A percentile compares a stretch with the other conserved stretches of the same genome.
Evolutionary conservation across 2,329 filamentous ascomycete genomes (phyloP).

Genomic region (Hymenoscyphus fraxineus): DNA sequence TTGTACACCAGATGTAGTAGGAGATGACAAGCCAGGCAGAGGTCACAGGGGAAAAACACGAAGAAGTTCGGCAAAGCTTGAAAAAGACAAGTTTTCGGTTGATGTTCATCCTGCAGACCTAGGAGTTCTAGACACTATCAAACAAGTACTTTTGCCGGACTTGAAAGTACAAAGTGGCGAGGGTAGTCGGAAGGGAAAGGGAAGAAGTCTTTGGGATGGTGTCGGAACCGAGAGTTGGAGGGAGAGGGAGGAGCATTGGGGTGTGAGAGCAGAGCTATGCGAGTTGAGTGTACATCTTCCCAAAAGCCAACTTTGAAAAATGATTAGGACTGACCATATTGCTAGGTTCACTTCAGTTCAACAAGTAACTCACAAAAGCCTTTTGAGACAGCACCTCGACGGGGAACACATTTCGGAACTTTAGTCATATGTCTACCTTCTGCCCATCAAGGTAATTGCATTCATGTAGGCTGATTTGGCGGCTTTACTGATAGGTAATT

Average conservation of each 20-base stretch:
- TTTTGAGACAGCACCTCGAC: constrained; percentile 51
- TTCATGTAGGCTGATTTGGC: background rate
- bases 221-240: constrained; percentile 27
- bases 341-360: constrained; percentile 48
- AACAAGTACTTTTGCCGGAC: constrained; percentile 39
- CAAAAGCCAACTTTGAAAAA: constrained; percentile 38
- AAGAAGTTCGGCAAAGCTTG: constrained; percentile 52
- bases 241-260: constrained; percentile 20
- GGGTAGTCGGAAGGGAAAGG: background rate
- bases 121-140: constrained; percentile 50
- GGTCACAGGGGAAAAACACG: constrained; percentile 29
- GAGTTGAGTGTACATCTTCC: constrained; percentile 47
- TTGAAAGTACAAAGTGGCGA: constrained; percentile 6
- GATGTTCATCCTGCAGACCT: constrained; percentile 49
- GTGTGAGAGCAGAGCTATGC: constrained; percentile 51
- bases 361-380: constrained; percentile 49
- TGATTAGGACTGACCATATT: constrained; percentile 21
- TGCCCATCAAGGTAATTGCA: constrained; percentile 23
- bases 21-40: constrained; percentile 11
- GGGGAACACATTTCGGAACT: constrained; percentile 46
- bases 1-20: constrained; percentile 41
- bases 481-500: background rate
- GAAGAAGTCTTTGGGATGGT: constrained; percentile 11
- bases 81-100: constrained; percentile 43
- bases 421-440: constrained; percentile 48